phyloP scores from a whole-genome alignment of 2,329 filamentous ascomycete genomes.

The Stachybotrys elegans region DNA sequence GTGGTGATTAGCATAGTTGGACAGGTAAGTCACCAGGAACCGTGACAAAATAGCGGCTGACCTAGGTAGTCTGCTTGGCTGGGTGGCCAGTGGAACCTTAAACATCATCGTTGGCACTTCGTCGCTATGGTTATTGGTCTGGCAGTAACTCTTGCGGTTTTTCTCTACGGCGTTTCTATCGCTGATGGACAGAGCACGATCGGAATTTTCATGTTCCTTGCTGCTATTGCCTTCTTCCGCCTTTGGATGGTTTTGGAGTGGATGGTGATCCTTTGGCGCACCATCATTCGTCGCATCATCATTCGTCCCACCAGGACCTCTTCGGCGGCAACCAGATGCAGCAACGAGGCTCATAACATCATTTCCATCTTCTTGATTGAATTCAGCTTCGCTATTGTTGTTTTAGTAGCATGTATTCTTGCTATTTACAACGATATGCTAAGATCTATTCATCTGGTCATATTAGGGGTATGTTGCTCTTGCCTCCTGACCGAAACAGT shows the following conservation, averaged over 20 bases:
- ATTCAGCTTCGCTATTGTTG: neutral
- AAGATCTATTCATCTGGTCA: neutral
- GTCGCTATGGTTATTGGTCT: neutral
- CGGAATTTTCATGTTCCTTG: neutral
- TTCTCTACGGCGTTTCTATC: too few species aligned
- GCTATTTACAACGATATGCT: too few species aligned
- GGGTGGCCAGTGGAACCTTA: neutral
- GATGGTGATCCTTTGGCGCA: neutral
- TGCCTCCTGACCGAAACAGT: neutral
- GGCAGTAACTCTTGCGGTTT: neutral
- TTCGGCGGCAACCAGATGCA: neutral
- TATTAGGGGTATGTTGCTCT: neutral
- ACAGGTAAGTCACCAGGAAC: neutral
- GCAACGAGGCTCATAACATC: neutral
- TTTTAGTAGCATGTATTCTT: neutral
- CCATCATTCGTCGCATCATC: neutral
- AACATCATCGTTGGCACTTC: neutral
- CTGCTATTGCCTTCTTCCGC: neutral
- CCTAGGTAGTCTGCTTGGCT: neutral
- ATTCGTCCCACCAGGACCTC: neutral
- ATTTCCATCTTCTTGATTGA: neutral
- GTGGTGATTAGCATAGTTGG: neutral
- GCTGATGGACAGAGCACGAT: neutral
- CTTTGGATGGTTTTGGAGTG: neutral
- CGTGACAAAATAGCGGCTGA: neutral